A percentile compares a stretch with the other conserved stretches of the same genome.
phyloP scores from a whole-genome alignment of 2,329 filamentous ascomycete genomes.

The Pezicula rhizophila region DNA sequence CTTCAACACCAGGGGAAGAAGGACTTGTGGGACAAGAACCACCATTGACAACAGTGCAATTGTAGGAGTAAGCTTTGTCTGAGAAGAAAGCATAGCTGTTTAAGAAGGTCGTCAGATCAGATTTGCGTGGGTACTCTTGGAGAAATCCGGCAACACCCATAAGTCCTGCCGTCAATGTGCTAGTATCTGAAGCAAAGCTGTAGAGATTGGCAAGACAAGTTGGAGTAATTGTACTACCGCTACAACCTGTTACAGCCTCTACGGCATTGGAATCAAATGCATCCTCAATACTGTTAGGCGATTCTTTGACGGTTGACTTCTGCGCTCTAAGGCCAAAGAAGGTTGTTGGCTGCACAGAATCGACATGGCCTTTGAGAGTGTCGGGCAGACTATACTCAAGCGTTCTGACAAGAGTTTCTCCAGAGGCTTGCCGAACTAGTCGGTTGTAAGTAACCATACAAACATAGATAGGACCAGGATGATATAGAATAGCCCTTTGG shows the following conservation, averaged over 20 bases:
- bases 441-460: constrained; percentile 1
- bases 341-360: constrained; percentile 54
- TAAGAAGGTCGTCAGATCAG: constrained; percentile 23
- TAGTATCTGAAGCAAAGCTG: constrained; percentile 15
- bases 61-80: constrained; percentile 28
- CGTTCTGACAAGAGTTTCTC: constrained; percentile 18
- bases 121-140: constrained; percentile 19
- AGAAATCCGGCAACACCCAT: constrained; percentile 26
- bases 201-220: constrained; percentile 25
- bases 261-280: constrained; percentile 4
- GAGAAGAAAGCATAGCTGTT: constrained; percentile 17
- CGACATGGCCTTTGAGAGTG: constrained; percentile 50
- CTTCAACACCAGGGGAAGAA: constrained; percentile 34
- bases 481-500: too few species aligned
- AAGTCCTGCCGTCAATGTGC: constrained; percentile 13
- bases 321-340: constrained; percentile 41
- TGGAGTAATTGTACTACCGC: constrained; percentile 20
- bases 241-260: constrained; percentile 21
- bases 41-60: constrained; percentile 20
- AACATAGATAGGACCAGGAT: constrained; percentile 25
- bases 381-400: constrained; percentile 36
- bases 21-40: constrained; percentile 27
- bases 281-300: constrained; percentile 2
- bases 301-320: constrained; percentile 15
- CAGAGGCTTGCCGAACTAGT: constrained; percentile 14